Evolutionary conservation across 2,329 filamentous ascomycete genomes (phyloP).

Genomic region (Stemphylium vesicarium): DNA sequence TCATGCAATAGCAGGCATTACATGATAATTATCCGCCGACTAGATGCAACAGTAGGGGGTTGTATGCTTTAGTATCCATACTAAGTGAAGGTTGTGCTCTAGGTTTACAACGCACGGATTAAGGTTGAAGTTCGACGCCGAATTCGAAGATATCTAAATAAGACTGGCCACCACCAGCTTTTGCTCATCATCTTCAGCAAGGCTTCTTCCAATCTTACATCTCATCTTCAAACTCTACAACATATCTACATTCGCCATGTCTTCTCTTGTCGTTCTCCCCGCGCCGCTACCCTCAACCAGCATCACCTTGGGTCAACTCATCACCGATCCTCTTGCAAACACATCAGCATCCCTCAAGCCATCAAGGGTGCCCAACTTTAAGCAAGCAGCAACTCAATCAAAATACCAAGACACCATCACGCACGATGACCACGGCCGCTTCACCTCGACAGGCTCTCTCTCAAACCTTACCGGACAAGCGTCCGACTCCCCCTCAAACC

Average conservation of each 20-base stretch:
- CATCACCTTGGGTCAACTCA: slow-evolving; percentile 37
- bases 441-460: slow-evolving; percentile 19
- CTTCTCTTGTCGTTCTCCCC: slow-evolving; percentile 30
- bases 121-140: background rate
- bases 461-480: slow-evolving; percentile 7
- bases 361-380: slow-evolving; percentile 11
- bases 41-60: background rate
- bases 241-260: slow-evolving; percentile 19
- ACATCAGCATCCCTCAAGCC: slow-evolving; percentile 23
- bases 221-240: background rate
- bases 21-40: slow-evolving; percentile 1
- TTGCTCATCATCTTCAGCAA: background rate
- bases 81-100: slow-evolving; percentile 2
- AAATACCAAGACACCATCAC: slow-evolving; percentile 20
- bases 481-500: slow-evolving; percentile 10
- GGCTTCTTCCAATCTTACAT: background rate
- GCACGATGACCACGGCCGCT: slow-evolving; percentile 30
- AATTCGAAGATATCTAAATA: background rate
- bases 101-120: background rate
- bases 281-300: slow-evolving; percentile 28
- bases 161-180: background rate
- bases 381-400: slow-evolving; percentile 12
- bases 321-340: slow-evolving; percentile 31
- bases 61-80: background rate
- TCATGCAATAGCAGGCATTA: slow-evolving; percentile 3